Conservation (phyloP, 2,329 filamentous ascomycete species). For the Aureobasidium sp. region DNA sequence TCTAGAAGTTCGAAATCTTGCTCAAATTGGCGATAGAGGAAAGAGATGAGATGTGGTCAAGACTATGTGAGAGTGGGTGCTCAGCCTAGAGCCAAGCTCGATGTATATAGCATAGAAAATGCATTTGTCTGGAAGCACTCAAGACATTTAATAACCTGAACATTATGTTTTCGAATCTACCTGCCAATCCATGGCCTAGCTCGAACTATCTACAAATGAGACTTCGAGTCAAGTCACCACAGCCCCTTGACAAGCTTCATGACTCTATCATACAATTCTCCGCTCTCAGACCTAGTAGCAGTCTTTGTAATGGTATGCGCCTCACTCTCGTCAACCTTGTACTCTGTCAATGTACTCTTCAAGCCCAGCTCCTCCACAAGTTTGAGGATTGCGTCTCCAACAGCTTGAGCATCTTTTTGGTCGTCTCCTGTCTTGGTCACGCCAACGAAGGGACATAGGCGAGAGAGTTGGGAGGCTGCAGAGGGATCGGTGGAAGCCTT, state of each 20-base stretch:
- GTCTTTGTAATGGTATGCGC: slow-evolving; percentile 38
- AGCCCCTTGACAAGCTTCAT: slow-evolving; percentile 37
- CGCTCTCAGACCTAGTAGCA: slow-evolving; percentile 38
- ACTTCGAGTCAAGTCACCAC: slow-evolving; percentile 21
- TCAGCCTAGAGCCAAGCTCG: no score
- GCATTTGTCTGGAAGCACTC: no score
- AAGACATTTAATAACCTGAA: no score
- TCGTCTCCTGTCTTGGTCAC: slow-evolving; percentile 34
- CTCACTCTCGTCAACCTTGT: slow-evolving; percentile 37
- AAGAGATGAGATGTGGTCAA: no score
- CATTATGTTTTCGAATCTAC: no score
- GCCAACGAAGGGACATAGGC: slow-evolving; percentile 40
- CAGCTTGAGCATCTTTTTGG: slow-evolving; percentile 37
- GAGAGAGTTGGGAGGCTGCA: slow-evolving; percentile 41
- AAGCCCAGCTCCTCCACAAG: slow-evolving; percentile 40
- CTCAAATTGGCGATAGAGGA: no score
- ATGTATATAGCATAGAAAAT: no score
- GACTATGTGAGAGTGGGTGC: no score
- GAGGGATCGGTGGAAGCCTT: slow-evolving; percentile 39
- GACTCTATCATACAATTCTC: slow-evolving; percentile 38
- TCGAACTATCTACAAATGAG: neutral
- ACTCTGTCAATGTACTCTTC: slow-evolving; percentile 41
- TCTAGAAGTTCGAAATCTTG: no score
- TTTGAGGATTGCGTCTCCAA: slow-evolving; percentile 39
- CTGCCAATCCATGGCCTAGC: no score